Evolutionary conservation across 352 stramenopile species (phyloP), one percentile per base, ranked within the genome.

Genomic region (Phytophthora tentaculata): DNA sequence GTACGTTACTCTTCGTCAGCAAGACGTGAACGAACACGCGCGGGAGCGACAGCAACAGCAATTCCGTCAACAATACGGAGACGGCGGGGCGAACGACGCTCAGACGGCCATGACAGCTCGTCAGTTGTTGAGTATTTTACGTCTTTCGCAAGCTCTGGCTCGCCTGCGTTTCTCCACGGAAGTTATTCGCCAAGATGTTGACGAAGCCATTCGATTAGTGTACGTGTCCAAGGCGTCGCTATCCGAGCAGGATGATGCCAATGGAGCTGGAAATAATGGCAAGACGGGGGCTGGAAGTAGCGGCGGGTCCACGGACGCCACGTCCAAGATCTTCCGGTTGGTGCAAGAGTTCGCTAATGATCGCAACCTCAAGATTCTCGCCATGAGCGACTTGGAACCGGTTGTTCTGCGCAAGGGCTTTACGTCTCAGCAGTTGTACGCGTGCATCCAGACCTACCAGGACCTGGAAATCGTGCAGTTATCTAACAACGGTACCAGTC

Each of bases 61-160:
- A 55, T 77, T 68, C 24, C 64, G 76, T 60, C 77, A 73, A 63
- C 77, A 74, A 17, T 77, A 66, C 41, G 75, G 73, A 6, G 72
- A 77, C 14, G 74, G 76, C 13, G 74, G 80, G 22, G 78, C 75
- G 20, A 95, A 96, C 60, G 82, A 96, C 56, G 93, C 98, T 48
- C 96, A 99, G 77, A 99, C 96, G 3, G 91, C 96, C 52, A 99
- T 99, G 96, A 99, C 98, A 5, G 96, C 98, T 28, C 91, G 98
- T 49, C 97, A 99, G 80, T 77, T 99, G 39, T 79, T 99, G 26
- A 99, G 97, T 74, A 99, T 99, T 71, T 81, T 99, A 29, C 96
- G 98, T 20, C 87, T 99, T 37, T 98, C 92, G 14, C 92, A 98
- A 64, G 95, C 97, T n/a, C 87, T 99, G 1, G 98, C 97, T 23